Percentiles rank a stretch among this genome's conserved stretches.
Evolutionary conservation across 1,284 basidiomycete genomes (phyloP).

Genomic region (Porogramme epimiltina): DNA sequence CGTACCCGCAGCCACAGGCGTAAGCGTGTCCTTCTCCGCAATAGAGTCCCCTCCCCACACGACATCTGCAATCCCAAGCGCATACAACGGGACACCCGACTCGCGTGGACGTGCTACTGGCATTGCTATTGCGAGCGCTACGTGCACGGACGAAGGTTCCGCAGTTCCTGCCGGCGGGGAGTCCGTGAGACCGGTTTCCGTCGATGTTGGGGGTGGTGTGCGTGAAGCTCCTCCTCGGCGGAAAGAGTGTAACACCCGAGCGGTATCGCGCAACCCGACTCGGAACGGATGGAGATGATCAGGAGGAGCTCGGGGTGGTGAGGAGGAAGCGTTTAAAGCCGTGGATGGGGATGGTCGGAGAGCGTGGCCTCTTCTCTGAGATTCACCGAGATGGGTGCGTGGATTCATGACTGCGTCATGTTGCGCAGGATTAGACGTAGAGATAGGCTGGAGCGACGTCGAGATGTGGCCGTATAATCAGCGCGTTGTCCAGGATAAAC

Average conservation of each 20-base stretch:
- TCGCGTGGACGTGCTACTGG: slow-evolving; percentile 10
- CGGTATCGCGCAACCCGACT: slow-evolving; percentile 15
- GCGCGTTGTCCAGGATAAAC: too few relatives aligned
- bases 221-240: neutral
- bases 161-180: neutral
- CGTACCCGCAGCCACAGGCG: neutral
- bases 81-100: slow-evolving; percentile 8
- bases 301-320: neutral
- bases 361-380: neutral
- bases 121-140: slow-evolving; percentile 27
- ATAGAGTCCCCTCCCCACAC: slow-evolving; percentile 1
- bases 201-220: neutral
- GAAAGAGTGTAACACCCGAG: slow-evolving; percentile 2
- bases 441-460: slow-evolving; percentile 7
- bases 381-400: too few relatives aligned
- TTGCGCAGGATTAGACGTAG: slow-evolving; percentile 3
- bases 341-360: neutral
- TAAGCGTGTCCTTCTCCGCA: neutral
- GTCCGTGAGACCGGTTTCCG: neutral
- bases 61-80: slow-evolving; percentile 11
- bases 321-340: neutral
- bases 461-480: neutral
- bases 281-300: slow-evolving; percentile 9
- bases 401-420: too few relatives aligned
- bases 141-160: slow-evolving; percentile 6